phyloP scores from a whole-genome alignment of 2,329 filamentous ascomycete genomes.

The Ascochyta clinopodiicola region DNA sequence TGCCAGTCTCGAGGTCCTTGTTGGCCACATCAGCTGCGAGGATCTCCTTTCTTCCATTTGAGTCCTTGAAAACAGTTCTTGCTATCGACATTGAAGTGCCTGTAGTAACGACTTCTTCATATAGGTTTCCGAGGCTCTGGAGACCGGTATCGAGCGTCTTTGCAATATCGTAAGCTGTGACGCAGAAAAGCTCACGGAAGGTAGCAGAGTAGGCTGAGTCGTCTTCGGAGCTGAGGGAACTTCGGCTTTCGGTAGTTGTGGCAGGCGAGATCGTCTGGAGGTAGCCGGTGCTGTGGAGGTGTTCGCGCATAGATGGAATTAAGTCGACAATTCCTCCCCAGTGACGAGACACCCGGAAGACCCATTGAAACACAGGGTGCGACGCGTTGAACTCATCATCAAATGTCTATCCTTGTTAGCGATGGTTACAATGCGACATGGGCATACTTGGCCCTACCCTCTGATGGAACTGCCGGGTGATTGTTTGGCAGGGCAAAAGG shows the following conservation, averaged over 20 bases:
- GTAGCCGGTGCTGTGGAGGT: conserved; percentile 64
- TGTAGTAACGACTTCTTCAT: conserved; percentile 77
- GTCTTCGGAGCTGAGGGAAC: conserved; percentile 52
- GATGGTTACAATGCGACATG: conserved; percentile 53
- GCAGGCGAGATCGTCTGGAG: conserved; percentile 29
- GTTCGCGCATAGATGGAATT: conserved; percentile 73
- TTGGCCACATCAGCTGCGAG: conserved; percentile 31
- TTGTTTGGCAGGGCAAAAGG: conserved; percentile 73
- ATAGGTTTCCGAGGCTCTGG: conserved; percentile 70
- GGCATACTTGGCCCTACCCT: conserved; percentile 60
- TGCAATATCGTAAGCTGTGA: conserved; percentile 77
- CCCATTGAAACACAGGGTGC: conserved; percentile 86
- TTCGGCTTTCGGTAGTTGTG: conserved; percentile 23
- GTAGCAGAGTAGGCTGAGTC: conserved; percentile 75
- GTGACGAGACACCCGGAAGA: conserved; percentile 79
- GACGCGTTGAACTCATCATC: conserved; percentile 77
- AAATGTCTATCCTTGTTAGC: conserved; percentile 55
- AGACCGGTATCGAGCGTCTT: conserved; percentile 69
- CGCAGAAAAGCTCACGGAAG: conserved; percentile 83
- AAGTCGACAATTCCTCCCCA: conserved; percentile 74
- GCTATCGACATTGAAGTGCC: conserved; percentile 64
- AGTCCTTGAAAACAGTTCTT: conserved; percentile 61
- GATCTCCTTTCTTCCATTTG: conserved; percentile 30
- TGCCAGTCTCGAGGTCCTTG: conserved; percentile 50
- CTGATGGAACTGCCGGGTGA: conserved; percentile 67